Conservation (phyloP, 768 basidiomycete species). For the Sporobolomyces pararoseus region DNA sequence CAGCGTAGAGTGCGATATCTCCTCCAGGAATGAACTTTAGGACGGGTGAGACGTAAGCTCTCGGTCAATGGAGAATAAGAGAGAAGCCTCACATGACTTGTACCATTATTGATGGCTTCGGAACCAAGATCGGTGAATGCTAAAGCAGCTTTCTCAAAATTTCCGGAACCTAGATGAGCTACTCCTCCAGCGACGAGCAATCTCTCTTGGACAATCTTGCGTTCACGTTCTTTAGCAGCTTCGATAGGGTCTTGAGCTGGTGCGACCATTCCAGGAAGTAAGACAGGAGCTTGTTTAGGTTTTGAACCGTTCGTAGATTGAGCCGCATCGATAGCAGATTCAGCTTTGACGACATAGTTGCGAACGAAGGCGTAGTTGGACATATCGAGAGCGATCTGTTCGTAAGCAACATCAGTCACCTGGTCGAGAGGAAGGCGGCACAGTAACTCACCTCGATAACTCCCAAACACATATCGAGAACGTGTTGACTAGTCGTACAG, state of each 20-base stretch:
- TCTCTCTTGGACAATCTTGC: slow-evolving; percentile 68
- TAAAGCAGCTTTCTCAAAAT: slow-evolving; percentile 75
- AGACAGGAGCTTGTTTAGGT: slow-evolving; percentile 27
- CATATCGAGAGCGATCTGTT: slow-evolving; percentile 76
- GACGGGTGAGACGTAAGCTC: not conserved
- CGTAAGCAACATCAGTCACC: not conserved
- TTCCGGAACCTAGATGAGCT: slow-evolving; percentile 65
- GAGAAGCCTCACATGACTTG: slow-evolving; percentile 4
- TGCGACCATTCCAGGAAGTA: slow-evolving; percentile 46
- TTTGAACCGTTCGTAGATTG: not conserved
- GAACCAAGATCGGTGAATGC: slow-evolving; percentile 53
- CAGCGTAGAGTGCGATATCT: slow-evolving; percentile 83
- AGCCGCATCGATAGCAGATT: slow-evolving; percentile 71
- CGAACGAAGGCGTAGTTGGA: slow-evolving; percentile 78
- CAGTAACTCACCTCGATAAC: slow-evolving; percentile 50
- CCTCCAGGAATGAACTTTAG: slow-evolving; percentile 66
- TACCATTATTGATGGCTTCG: slow-evolving; percentile 36
- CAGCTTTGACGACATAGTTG: slow-evolving; percentile 95
- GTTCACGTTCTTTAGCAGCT: slow-evolving; percentile 58
- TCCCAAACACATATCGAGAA: slow-evolving; percentile 76
- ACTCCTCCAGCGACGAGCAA: slow-evolving; percentile 78
- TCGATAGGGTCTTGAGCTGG: slow-evolving; percentile 35
- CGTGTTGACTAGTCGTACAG: slow-evolving; percentile 82
- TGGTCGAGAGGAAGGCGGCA: not conserved
- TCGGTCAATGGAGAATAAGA: not conserved